Evolutionary conservation across 345 rosid species (phyloP).

Genomic region (Pseudoturritis turrita): DNA sequence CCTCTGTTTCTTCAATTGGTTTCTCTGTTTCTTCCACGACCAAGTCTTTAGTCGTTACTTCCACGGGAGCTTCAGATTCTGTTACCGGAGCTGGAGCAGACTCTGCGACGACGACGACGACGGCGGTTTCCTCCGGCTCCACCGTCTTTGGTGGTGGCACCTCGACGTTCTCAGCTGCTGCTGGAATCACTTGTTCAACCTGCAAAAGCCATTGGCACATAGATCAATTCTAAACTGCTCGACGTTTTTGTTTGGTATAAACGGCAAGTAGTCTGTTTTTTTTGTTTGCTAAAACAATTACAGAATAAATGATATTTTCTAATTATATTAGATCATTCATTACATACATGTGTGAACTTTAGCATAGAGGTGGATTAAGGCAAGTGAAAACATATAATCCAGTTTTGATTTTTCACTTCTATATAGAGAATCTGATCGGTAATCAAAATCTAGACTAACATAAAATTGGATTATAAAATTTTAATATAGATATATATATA

Average conservation of each 20-base stretch:
- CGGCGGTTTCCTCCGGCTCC: not conserved
- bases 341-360: not conserved
- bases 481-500: not conserved
- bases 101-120: not conserved
- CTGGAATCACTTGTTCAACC: conserved; percentile 35
- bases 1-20: conserved; percentile 1
- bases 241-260: not conserved
- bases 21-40: conserved; percentile 25
- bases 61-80: conserved; percentile 20
- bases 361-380: not conserved
- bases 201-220: conserved; percentile 11
- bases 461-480: not conserved
- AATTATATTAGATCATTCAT: not conserved
- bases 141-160: conserved; percentile 25
- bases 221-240: not conserved
- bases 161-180: conserved; percentile 24
- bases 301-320: not conserved
- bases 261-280: conserved; percentile 5
- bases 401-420: not conserved
- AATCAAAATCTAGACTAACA: not conserved
- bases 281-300: not conserved
- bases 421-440: not conserved
- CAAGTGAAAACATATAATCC: not conserved
- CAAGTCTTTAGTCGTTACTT: conserved; percentile 19
- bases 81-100: conserved; percentile 14